Percentiles rank a stretch among this genome's conserved stretches.
Evolutionary conservation across 352 stramenopile species (phyloP).

Genomic region (Globisporangium emineosum): DNA sequence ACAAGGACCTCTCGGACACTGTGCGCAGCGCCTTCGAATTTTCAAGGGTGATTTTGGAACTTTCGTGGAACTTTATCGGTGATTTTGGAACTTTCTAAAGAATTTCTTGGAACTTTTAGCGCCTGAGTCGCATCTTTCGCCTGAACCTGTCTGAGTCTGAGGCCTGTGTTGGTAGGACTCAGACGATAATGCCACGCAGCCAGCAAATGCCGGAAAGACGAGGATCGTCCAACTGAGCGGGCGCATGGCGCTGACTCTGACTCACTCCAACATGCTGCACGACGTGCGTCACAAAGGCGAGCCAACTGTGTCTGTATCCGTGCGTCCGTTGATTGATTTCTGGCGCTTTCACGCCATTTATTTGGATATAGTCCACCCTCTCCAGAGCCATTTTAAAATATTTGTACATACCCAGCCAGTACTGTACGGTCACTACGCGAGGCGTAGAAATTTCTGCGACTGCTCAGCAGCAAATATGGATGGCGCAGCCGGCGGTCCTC

Average conservation of each 20-base stretch:
- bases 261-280: background rate
- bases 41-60: background rate
- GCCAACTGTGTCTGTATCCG: background rate
- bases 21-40: no score
- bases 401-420: background rate
- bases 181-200: no score
- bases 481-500: background rate
- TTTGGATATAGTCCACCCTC: background rate
- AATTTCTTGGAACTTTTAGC: no score
- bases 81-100: no score
- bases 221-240: conserved; percentile 1
- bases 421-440: background rate
- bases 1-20: no score
- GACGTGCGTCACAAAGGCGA: background rate
- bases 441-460: conserved; percentile 2
- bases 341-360: no score
- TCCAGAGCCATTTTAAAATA: no score
- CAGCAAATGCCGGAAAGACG: background rate
- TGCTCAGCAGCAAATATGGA: background rate
- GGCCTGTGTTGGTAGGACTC: no score
- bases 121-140: no score
- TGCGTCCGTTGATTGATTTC: background rate
- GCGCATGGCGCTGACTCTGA: background rate
- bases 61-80: no score
- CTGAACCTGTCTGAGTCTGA: no score